Conservation (phyloP, 2,329 filamentous ascomycete species). For the Xylogone sp. region DNA sequence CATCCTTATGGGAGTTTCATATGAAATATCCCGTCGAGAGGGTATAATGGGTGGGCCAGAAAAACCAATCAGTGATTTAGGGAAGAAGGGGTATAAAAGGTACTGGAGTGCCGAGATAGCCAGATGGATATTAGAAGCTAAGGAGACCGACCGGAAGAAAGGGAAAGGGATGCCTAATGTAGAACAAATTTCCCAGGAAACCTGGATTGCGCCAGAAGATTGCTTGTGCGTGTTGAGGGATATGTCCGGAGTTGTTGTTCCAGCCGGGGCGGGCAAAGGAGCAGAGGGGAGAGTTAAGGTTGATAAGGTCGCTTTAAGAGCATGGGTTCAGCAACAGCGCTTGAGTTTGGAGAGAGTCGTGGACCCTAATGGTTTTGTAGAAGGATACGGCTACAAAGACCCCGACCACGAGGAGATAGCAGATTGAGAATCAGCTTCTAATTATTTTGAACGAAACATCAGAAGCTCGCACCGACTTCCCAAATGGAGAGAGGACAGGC, state of each 20-base stretch:
- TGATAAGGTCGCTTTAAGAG: conserved; percentile 50
- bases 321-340: conserved; percentile 66
- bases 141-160: conserved; percentile 20
- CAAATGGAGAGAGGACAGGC: no score
- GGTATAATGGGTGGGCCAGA: conserved; percentile 86
- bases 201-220: conserved; percentile 83
- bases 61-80: conserved; percentile 85
- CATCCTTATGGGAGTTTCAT: conserved; percentile 87
- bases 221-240: conserved; percentile 73
- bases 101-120: conserved; percentile 87
- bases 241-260: conserved; percentile 65
- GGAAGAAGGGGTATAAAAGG: conserved; percentile 74
- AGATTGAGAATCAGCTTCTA: conserved; percentile 5
- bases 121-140: conserved; percentile 52
- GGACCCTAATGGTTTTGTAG: conserved; percentile 70
- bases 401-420: conserved; percentile 31
- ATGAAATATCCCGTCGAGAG: conserved; percentile 84
- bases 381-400: conserved; percentile 55
- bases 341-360: conserved; percentile 68
- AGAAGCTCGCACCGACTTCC: neutral
- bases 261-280: conserved; percentile 43
- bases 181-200: conserved; percentile 68
- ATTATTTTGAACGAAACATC: neutral
- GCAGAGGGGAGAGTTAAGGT: conserved; percentile 45
- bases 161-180: conserved; percentile 52